Evolutionary conservation across 148 eudicot genomes (phyloP), one percentile per base, ranked within the genome.

Genomic region (Silene latifolia): DNA sequence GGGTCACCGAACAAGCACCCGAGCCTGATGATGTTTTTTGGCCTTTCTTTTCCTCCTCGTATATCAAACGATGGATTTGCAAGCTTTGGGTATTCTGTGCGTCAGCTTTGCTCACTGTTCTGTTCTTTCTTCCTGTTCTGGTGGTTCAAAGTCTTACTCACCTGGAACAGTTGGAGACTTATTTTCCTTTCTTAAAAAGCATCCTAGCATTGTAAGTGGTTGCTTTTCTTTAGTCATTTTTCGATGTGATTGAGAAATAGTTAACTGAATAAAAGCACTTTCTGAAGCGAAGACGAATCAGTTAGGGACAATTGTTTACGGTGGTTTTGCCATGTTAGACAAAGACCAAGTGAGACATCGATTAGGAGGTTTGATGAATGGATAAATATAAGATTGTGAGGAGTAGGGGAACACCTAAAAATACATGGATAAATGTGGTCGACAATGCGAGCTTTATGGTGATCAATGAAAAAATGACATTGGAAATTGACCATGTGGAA

Each of bases 21-120:
- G 93, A 90, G 84, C 97, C 97, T 5, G 82, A 73, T 25, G 97
- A 94, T 79, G 97, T 94, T 25, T 79, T 88, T 74, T 94, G 98
- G 98, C 90, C 98, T 59, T 91, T 89, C 88, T 91, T 94, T 82
- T 91, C 93, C 35, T 75, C 90, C 23, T 89, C 98, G 58, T 91
- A 82, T 78, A 42, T 90, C 47, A 84, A 61, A 65, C 82, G 75
- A 78, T 94, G 97, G 98, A 86, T 90, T 67, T 76, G 83, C 84
- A 91, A 80, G 78, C 51, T 88, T 67, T 66, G 84, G 24, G 97
- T 86, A 23, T 14, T 85, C 59, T 68, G 85, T 35, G 86, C 87
- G 15, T 85, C 81, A 66, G 67, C 81, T 69, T 58, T 76, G 64
- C 76, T 94, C 42, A 90, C 96, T 8, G 63, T 82, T 76, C 81